A percentile compares a stretch with the other conserved stretches of the same genome.
Conservation (phyloP, 805 yeast species). For the Blastobotrys terrestris region DNA sequence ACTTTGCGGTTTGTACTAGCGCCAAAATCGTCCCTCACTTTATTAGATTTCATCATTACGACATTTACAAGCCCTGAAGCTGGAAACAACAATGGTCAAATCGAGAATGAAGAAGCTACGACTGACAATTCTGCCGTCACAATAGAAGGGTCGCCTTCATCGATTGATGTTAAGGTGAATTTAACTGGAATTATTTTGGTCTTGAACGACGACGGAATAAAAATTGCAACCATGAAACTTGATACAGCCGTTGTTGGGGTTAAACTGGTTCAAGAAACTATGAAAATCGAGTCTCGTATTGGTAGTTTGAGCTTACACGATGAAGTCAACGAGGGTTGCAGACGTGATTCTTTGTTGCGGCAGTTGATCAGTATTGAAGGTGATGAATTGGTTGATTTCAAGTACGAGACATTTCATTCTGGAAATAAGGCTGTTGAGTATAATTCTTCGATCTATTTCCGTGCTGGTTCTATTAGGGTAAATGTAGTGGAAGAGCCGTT, state of each 20-base stretch:
- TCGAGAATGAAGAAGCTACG: slow-evolving; percentile 1
- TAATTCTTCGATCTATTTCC: slow-evolving; percentile 52
- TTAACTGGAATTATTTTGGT: slow-evolving; percentile 69
- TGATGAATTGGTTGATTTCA: slow-evolving; percentile 69
- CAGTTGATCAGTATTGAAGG: slow-evolving; percentile 76
- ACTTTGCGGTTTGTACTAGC: slow-evolving; percentile 71
- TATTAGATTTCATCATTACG: slow-evolving; percentile 73
- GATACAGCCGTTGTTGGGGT: slow-evolving; percentile 67
- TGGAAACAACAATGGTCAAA: slow-evolving; percentile 2
- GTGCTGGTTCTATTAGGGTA: slow-evolving; percentile 68
- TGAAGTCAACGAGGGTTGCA: slow-evolving; percentile 58
- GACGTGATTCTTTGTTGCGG: slow-evolving; percentile 50
- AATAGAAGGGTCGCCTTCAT: neutral
- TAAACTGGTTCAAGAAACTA: slow-evolving; percentile 63
- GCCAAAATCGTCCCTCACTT: slow-evolving; percentile 68
- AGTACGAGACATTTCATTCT: slow-evolving; percentile 74
- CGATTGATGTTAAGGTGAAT: slow-evolving; percentile 56
- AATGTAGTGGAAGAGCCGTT: slow-evolving; percentile 81
- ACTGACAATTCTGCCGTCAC: neutral
- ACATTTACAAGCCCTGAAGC: slow-evolving; percentile 79
- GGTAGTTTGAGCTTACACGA: slow-evolving; percentile 79
- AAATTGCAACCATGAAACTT: slow-evolving; percentile 70
- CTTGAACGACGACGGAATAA: slow-evolving; percentile 75
- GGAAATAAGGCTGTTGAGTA: slow-evolving; percentile 39
- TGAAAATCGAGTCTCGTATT: slow-evolving; percentile 63